Percentiles rank a stretch among this genome's conserved stretches.
These are phyloP conservation scores for Kazachstania bromeliacearum DNA, from an alignment of 805 yeast species.

Conservation along the genomic window DNA sequence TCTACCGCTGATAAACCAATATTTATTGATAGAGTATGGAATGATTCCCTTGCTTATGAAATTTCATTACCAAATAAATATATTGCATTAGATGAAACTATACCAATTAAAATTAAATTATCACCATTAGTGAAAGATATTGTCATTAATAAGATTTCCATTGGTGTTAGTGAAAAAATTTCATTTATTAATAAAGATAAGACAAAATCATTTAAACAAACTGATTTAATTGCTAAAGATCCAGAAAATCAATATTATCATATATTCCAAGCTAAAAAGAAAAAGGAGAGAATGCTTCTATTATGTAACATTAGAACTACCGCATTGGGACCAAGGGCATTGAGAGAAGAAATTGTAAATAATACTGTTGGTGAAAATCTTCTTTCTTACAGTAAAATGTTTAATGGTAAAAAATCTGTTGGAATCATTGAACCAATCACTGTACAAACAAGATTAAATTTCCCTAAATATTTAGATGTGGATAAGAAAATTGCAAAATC, in stretches of 20 bases:
- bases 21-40: constrained; percentile 69
- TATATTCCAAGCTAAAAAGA: constrained; percentile 25
- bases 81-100: constrained; percentile 52
- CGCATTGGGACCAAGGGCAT: constrained; percentile 36
- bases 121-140: constrained; percentile 58
- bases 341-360: constrained; percentile 49
- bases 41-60: constrained; percentile 59
- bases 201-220: constrained; percentile 45
- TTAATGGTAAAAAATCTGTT: constrained; percentile 9
- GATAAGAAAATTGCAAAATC: constrained; percentile 16
- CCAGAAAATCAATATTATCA: constrained; percentile 26
- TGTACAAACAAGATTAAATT: constrained; percentile 19
- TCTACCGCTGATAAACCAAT: constrained; percentile 56
- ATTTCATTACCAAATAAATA: constrained; percentile 63
- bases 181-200: constrained; percentile 51
- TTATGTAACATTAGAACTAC: constrained; percentile 58
- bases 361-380: constrained; percentile 52
- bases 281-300: constrained; percentile 45
- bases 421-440: constrained; percentile 20
- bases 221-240: constrained; percentile 28
- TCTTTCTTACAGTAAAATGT: constrained; percentile 38
- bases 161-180: constrained; percentile 58
- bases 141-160: constrained; percentile 50
- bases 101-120: constrained; percentile 52
- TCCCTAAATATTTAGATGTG: constrained; percentile 22